These are phyloP conservation scores for Spathaspora boniae DNA, from an alignment of 805 yeast species.

Conservation along the genomic window DNA sequence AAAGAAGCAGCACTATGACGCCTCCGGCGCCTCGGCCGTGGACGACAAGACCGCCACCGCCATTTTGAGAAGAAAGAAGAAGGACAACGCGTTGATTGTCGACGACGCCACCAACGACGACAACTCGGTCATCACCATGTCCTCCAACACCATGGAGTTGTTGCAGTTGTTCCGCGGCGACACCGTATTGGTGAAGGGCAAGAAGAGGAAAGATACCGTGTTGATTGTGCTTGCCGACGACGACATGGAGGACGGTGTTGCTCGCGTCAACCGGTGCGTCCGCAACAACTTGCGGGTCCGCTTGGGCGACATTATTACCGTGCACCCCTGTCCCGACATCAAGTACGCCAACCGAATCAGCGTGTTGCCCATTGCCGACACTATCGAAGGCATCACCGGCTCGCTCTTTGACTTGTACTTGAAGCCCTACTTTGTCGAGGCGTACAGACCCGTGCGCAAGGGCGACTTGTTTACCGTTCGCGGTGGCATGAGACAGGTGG, in stretches of 20 bases:
- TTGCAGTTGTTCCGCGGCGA: constrained; percentile 96
- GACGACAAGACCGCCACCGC: constrained; percentile 92
- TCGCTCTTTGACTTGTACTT: constrained; percentile 92
- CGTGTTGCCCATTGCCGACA: constrained; percentile 94
- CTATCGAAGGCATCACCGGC: constrained; percentile 97
- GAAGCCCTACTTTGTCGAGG: constrained; percentile 98
- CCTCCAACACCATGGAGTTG: constrained; percentile 91
- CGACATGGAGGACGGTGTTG: constrained; percentile 93
- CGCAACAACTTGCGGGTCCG: constrained; percentile 93
- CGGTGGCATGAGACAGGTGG: constrained; percentile 99
- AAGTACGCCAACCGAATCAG: constrained; percentile 94
- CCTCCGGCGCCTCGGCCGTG: constrained; percentile 59
- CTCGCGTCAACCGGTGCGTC: constrained; percentile 91
- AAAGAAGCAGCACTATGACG: constrained; percentile 43
- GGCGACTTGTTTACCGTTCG: constrained; percentile 95
- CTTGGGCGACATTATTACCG: constrained; percentile 85
- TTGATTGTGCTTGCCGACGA: constrained; percentile 94
- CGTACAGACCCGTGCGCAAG: constrained; percentile 96
- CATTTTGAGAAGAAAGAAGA: constrained; percentile 94
- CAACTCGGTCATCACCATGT: constrained; percentile 93
- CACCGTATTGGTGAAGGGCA: constrained; percentile 95
- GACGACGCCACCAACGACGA: constrained; percentile 98
- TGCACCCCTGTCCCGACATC: constrained; percentile 97
- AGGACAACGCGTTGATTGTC: constrained; percentile 89
- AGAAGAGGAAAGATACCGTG: constrained; percentile 96